phyloP scores from a whole-genome alignment of 805 yeast genomes.

The Hanseniaspora lachancei region DNA sequence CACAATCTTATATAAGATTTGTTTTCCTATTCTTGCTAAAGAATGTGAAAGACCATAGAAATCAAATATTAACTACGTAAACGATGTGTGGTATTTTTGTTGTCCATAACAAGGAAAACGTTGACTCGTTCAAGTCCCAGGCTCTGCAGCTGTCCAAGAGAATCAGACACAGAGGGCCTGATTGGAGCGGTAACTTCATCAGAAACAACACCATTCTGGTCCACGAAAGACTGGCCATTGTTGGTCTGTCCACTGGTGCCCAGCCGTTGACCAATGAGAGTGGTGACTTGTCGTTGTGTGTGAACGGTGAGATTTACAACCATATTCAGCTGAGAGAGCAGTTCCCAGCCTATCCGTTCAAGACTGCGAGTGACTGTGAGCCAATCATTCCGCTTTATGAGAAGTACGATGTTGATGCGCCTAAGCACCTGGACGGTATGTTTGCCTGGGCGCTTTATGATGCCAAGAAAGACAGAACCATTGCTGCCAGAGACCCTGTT shows the following conservation, averaged over 20 bases:
- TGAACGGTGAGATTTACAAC: slow-evolving; percentile 97
- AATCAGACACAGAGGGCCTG: slow-evolving; percentile 98
- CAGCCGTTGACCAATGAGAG: slow-evolving; percentile 86
- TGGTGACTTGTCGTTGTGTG: slow-evolving; percentile 61
- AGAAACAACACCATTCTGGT: slow-evolving; percentile 71
- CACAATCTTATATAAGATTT: too few relatives aligned
- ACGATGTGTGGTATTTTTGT: slow-evolving; percentile 97
- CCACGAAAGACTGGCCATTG: slow-evolving; percentile 95
- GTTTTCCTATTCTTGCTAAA: too few relatives aligned
- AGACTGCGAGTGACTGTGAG: slow-evolving; percentile 91
- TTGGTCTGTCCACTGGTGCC: slow-evolving; percentile 94
- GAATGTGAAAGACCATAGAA: neutral
- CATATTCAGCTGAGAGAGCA: slow-evolving; percentile 78
- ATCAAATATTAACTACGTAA: slow-evolving; percentile 18
- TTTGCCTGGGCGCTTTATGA: slow-evolving; percentile 91
- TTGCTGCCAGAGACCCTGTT: slow-evolving; percentile 97
- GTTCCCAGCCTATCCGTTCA: slow-evolving; percentile 58
- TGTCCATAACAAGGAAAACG: slow-evolving; percentile 69
- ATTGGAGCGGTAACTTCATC: slow-evolving; percentile 86
- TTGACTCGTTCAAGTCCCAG: slow-evolving; percentile 66
- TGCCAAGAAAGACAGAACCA: slow-evolving; percentile 65
- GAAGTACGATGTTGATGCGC: slow-evolving; percentile 80
- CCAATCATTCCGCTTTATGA: slow-evolving; percentile 86
- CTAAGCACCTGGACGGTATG: slow-evolving; percentile 93
- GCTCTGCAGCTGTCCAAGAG: slow-evolving; percentile 85